Evolutionary conservation across 116 monocot genomes (phyloP).

Genomic region (Posidonia oceanica): DNA sequence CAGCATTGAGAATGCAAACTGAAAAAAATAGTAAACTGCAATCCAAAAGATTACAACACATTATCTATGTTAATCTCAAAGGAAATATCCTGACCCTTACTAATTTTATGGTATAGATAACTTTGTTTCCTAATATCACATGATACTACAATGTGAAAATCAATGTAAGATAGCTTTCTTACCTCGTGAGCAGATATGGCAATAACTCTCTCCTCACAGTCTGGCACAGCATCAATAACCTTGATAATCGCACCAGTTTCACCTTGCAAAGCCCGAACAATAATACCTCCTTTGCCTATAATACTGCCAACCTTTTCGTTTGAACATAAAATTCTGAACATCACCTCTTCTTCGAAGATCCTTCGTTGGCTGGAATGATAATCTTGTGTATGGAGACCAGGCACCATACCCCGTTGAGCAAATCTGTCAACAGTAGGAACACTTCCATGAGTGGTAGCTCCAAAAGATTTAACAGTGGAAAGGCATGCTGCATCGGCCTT

Average conservation of each 20-base stretch:
- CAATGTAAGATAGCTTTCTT: constrained; percentile 7
- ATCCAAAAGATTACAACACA: background rate
- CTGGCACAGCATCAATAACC: constrained; percentile 38
- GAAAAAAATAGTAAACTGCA: background rate
- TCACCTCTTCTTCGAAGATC: constrained; percentile 48
- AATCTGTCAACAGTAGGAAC: constrained; percentile 22
- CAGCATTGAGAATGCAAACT: background rate
- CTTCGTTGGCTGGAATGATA: constrained; percentile 30
- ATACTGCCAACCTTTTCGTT: constrained; percentile 66
- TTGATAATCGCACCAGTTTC: constrained; percentile 67
- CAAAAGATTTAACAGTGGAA: constrained; percentile 21
- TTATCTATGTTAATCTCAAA: too few species aligned
- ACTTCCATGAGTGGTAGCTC: constrained; percentile 14
- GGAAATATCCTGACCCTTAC: too few species aligned
- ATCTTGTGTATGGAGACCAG: constrained; percentile 27
- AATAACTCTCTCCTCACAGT: constrained; percentile 71
- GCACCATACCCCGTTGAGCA: constrained; percentile 30
- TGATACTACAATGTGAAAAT: too few species aligned
- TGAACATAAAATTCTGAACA: constrained; percentile 58
- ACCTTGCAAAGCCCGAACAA: constrained; percentile 54
- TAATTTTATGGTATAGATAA: too few species aligned
- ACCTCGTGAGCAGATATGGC: constrained; percentile 66
- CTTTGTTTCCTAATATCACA: too few species aligned
- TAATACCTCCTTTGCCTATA: constrained; percentile 59
- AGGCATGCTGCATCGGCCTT: constrained; percentile 28